These are phyloP conservation scores for Plasmodium chabaudi DNA, from an alignment of 169 alveolate species.

Conservation along the genomic window DNA sequence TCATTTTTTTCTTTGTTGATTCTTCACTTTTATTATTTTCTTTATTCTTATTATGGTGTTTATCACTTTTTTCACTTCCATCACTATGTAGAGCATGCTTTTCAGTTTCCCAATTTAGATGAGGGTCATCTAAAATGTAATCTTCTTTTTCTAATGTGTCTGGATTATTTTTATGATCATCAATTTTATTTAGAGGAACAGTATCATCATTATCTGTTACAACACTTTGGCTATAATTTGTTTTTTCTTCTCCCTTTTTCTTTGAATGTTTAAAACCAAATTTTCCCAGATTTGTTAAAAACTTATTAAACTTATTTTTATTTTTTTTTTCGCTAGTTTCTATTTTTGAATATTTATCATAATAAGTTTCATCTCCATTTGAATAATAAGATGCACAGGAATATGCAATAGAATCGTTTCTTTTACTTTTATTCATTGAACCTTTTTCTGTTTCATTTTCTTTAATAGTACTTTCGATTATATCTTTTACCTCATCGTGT, in stretches of 20 bases:
- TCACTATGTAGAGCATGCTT: neutral
- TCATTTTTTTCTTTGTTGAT: conserved; percentile 7
- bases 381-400: conserved; percentile 40
- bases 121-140: neutral
- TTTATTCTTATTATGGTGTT: conserved; percentile 9
- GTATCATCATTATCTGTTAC: conserved; percentile 13
- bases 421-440: conserved; percentile 14
- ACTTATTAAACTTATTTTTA: conserved; percentile 64
- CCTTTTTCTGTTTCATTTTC: conserved; percentile 1
- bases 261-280: conserved; percentile 52
- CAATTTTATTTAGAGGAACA: neutral
- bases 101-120: neutral
- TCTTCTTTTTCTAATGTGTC: neutral
- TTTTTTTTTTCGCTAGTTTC: conserved; percentile 23
- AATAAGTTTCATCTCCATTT: conserved; percentile 39
- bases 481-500: conserved; percentile 1
- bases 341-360: conserved; percentile 43
- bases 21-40: conserved; percentile 19
- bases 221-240: neutral
- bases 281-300: conserved; percentile 47
- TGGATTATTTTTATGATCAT: conserved; percentile 3
- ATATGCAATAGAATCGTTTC: conserved; percentile 27
- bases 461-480: conserved; percentile 6
- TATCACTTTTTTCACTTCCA: conserved; percentile 1
- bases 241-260: conserved; percentile 11